Evolutionary conservation across 2,329 filamentous ascomycete genomes (phyloP).

Genomic region (Cercospora nicotianae): DNA sequence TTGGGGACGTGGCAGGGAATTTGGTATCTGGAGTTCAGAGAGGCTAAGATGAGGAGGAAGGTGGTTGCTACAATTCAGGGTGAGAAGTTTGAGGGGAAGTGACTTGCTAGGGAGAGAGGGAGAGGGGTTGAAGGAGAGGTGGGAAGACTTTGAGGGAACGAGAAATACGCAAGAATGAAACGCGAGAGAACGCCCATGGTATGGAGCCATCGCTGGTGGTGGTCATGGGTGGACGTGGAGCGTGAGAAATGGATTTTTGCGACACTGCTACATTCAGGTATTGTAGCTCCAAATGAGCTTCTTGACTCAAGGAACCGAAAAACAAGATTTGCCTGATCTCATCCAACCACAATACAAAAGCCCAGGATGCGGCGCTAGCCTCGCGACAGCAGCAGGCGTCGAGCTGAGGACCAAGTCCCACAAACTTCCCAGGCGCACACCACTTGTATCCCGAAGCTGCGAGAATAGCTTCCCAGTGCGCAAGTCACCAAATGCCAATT

Average conservation of each 20-base stretch:
- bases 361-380: background rate
- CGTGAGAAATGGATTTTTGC: background rate
- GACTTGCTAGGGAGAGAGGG: constrained; percentile 15
- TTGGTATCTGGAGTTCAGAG: constrained; percentile 90
- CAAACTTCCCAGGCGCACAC: background rate
- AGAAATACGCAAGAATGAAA: background rate
- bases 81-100: constrained; percentile 54
- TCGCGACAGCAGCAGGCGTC: background rate
- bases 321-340: background rate
- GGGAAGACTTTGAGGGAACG: background rate
- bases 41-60: constrained; percentile 70
- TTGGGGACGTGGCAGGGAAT: constrained; percentile 82
- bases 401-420: background rate
- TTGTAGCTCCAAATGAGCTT: background rate
- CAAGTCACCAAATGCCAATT: background rate
- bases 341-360: background rate
- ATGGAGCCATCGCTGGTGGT: background rate
- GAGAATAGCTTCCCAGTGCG: background rate
- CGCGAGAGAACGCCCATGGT: background rate
- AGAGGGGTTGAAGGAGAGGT: background rate
- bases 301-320: background rate
- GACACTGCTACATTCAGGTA: background rate
- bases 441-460: background rate
- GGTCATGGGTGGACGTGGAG: background rate
- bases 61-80: constrained; percentile 94